Base-by-base conservation (phyloP, 371 early-diverging fungal species). In the Astathelohania contejeani region DNA sequence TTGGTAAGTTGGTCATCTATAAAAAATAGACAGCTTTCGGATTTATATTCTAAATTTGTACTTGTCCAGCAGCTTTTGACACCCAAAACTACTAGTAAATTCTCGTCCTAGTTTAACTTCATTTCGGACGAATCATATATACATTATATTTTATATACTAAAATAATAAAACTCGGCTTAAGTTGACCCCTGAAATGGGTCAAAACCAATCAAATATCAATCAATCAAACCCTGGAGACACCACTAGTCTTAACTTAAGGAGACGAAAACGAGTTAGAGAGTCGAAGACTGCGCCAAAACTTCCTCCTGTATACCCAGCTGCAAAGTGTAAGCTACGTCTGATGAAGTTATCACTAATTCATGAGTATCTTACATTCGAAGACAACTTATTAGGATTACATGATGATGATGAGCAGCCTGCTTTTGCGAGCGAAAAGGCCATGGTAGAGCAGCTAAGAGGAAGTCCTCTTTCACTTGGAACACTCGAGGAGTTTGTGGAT, bases 401-500 rank as follows among this genome's bases (percentile, higher is more conserved):
- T 12, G 62, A 62, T n/a, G 47, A 19, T 9, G 39, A 57, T 27
- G 46, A 50, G 9, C 45, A 66, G 9, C 43, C 54, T 18, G 62
- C 65, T n/a, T n/a, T n/a, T n/a, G 62, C 56, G 23, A 26, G 28
- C 9, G 46, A 66, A 67, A 83, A 95, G 64, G 82, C 83, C 43
- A 79, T 85, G 44, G 90, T 99, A 0, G 96, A 99, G 67, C 86
- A 89, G 73, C 75, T 99, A 40, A 82, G 98, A 58, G 97, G 97
- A n/a, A 83, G 85, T 28, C 98, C 99, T n/a, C 88, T 99, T 86
- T 79, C 82, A 49, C 86, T 96, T 3, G 97, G 98, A 16, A 85
- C 86, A 0, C 78, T 99, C 48, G 99, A 97, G 74, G 99, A 99
- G 73, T 93, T 99, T 62, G 88, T 99, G 71, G 99, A 97, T 70